phyloP scores from a whole-genome alignment of 2,329 filamentous ascomycete species.

The Knufia petricola region DNA sequence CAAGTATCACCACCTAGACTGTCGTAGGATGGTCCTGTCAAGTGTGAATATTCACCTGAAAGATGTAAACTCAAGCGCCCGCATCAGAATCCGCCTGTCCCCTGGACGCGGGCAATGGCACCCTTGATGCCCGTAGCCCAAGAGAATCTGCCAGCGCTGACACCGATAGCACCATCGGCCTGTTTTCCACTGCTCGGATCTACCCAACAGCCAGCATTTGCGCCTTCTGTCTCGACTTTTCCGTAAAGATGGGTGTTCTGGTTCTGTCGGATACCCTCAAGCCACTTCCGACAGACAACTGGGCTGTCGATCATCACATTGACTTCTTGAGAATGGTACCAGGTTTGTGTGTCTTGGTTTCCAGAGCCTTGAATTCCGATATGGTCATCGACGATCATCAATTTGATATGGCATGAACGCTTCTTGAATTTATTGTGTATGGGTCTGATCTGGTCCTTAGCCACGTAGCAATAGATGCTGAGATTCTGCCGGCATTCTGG shows the following conservation, averaged over 20 bases:
- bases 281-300: slow-evolving; percentile 53
- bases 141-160: slow-evolving; percentile 46
- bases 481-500: slow-evolving; percentile 41
- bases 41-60: neutral
- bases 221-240: slow-evolving; percentile 30
- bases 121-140: slow-evolving; percentile 52
- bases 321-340: slow-evolving; percentile 68
- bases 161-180: slow-evolving; percentile 42
- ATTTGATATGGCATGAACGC: slow-evolving; percentile 65
- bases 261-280: slow-evolving; percentile 51
- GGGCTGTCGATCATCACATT: slow-evolving; percentile 64
- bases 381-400: slow-evolving; percentile 61
- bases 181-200: slow-evolving; percentile 40
- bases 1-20: too few species aligned
- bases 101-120: slow-evolving; percentile 49
- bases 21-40: neutral
- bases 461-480: slow-evolving; percentile 61
- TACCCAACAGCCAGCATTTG: slow-evolving; percentile 54
- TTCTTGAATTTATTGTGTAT: slow-evolving; percentile 57
- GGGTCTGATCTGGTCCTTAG: slow-evolving; percentile 59
- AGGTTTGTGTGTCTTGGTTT: slow-evolving; percentile 72
- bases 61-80: neutral
- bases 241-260: slow-evolving; percentile 58
- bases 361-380: slow-evolving; percentile 64
- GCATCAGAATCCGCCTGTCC: slow-evolving; percentile 44